Percentiles rank a stretch among this genome's conserved stretches.
Conservation (phyloP, 768 basidiomycete species). For the Mycena vulgaris region DNA sequence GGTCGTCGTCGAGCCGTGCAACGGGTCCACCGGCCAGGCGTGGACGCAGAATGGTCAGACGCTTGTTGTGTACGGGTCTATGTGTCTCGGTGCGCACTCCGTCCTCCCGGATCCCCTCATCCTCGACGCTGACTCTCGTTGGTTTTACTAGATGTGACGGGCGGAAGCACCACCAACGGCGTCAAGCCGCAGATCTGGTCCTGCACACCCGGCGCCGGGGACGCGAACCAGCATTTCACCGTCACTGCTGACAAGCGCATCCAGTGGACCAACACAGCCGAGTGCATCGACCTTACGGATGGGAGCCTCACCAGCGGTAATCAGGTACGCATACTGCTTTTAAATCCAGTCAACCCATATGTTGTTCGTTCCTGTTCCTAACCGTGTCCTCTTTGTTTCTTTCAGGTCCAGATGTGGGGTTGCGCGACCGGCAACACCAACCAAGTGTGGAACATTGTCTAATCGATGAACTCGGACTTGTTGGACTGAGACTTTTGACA, state of each 20-base stretch:
- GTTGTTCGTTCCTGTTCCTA: neutral
- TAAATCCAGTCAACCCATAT: neutral
- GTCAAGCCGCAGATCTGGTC: conserved; percentile 44
- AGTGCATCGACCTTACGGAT: conserved; percentile 42
- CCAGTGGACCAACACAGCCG: conserved; percentile 36
- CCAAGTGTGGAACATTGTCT: conserved; percentile 43
- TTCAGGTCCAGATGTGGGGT: conserved; percentile 22
- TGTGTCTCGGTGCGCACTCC: conserved; percentile 38
- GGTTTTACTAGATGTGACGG: conserved; percentile 32
- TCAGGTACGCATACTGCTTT: neutral
- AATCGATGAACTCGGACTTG: neutral
- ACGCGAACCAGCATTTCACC: conserved; percentile 36
- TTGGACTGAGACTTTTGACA: neutral
- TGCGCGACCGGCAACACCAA: conserved; percentile 35
- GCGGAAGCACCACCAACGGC: conserved; percentile 40
- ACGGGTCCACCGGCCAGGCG: conserved; percentile 19
- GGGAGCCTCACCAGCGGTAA: conserved; percentile 40
- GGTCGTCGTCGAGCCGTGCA: conserved; percentile 19
- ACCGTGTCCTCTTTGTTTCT: neutral
- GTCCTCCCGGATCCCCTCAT: neutral
- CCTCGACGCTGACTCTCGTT: neutral
- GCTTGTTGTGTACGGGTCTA: conserved; percentile 22
- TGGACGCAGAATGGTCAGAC: conserved; percentile 19
- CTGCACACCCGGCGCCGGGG: conserved; percentile 33
- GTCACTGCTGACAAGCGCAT: conserved; percentile 12